phyloP scores from a whole-genome alignment of 768 basidiomycete species.

The Glaciozyma antarctica region DNA sequence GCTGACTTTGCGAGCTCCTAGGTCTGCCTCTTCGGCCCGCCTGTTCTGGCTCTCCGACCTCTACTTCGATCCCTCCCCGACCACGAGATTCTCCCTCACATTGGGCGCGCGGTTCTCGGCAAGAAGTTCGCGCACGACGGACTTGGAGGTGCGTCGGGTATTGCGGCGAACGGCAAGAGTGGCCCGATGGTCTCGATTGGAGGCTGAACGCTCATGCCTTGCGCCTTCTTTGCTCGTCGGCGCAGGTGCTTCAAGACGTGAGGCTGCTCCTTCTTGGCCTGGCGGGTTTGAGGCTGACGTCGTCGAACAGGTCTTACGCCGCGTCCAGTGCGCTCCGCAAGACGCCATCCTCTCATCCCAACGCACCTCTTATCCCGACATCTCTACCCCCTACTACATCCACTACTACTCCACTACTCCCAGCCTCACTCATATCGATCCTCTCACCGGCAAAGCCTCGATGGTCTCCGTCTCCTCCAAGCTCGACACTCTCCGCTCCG shows the following conservation, averaged over 20 bases:
- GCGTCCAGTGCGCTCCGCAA: neutral
- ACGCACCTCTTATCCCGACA: neutral
- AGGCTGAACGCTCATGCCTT: conserved; percentile 48
- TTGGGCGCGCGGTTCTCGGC: conserved; percentile 14
- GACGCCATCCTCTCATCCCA: neutral
- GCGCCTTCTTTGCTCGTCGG: neutral
- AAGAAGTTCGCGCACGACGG: conserved; percentile 36
- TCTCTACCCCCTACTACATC: neutral
- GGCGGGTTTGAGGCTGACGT: neutral
- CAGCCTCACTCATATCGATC: conserved; percentile 63
- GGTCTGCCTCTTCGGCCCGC: conserved; percentile 81
- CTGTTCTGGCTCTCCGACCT: conserved; percentile 72
- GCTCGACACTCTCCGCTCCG: conserved; percentile 51
- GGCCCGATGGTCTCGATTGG: conserved; percentile 88
- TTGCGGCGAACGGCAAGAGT: conserved; percentile 45
- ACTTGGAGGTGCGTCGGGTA: conserved; percentile 30
- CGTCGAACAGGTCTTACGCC: neutral
- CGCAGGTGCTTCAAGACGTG: neutral
- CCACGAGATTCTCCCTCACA: conserved; percentile 47
- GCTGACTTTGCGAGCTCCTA: conserved; percentile 34
- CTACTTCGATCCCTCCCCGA: conserved; percentile 47
- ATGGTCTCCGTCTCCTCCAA: conserved; percentile 80
- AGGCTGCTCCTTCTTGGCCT: neutral
- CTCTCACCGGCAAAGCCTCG: conserved; percentile 52
- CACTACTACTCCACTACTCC: neutral